A percentile compares a stretch with the other conserved stretches of the same genome.
phyloP scores from a whole-genome alignment of 176 grass and related monocot genomes.

The Elymus sibiricus region DNA sequence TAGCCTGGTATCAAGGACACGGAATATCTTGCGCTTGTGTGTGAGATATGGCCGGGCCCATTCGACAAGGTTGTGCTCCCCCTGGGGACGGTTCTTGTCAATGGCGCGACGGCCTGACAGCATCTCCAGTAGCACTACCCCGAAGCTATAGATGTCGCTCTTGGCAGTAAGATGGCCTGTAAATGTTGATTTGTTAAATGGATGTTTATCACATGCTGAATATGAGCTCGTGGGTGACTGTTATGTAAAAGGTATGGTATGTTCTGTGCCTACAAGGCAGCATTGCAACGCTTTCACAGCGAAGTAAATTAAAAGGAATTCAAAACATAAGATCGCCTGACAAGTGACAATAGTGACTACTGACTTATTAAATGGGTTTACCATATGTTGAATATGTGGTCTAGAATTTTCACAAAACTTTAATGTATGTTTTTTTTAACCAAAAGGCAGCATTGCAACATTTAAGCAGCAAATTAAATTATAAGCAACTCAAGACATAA shows the following conservation, averaged over 20 bases:
- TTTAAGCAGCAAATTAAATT: neutral
- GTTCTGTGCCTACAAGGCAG: neutral
- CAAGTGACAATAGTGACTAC: constrained; percentile 19
- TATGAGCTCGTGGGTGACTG: neutral
- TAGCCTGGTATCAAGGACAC: constrained; percentile 61
- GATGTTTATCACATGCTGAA: neutral
- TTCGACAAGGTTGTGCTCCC: constrained; percentile 82
- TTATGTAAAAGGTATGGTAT: neutral
- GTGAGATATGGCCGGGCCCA: constrained; percentile 72
- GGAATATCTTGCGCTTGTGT: constrained; percentile 85
- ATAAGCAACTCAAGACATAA: neutral
- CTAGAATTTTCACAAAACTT: neutral
- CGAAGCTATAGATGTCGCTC: constrained; percentile 79
- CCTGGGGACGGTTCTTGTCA: constrained; percentile 72
- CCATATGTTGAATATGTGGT: neutral
- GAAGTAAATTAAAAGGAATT: neutral
- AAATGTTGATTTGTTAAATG: neutral
- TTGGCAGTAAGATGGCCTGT: constrained; percentile 71
- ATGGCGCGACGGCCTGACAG: constrained; percentile 70
- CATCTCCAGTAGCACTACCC: constrained; percentile 82
- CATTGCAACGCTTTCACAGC: neutral
- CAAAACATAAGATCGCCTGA: constrained; percentile 51
- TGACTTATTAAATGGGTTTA: neutral
- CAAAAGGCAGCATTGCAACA: neutral
- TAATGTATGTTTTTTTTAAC: neutral